Percentiles rank a stretch among this genome's conserved stretches.
phyloP scores from a whole-genome alignment of 805 yeast species.

The Starmerella potacharoeniae region DNA sequence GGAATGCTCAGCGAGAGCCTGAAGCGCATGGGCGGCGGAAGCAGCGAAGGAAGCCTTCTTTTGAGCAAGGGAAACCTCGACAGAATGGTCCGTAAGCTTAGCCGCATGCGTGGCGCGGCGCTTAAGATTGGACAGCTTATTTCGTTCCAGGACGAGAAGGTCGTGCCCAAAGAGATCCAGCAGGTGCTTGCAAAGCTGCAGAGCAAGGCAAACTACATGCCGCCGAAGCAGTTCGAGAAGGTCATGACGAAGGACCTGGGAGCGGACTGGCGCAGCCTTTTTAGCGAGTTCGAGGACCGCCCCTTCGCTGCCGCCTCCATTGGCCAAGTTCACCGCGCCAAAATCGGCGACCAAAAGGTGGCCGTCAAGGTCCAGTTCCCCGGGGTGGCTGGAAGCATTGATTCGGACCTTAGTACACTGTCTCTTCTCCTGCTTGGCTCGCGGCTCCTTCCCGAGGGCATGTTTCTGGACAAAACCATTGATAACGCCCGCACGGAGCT shows the following conservation, averaged over 20 bases:
- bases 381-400: slow-evolving; percentile 87
- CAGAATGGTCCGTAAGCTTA: slow-evolving; percentile 72
- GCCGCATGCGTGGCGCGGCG: slow-evolving; percentile 98
- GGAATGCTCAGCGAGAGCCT: slow-evolving; percentile 74
- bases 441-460: slow-evolving; percentile 75
- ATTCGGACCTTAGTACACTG: slow-evolving; percentile 82
- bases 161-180: slow-evolving; percentile 77
- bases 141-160: slow-evolving; percentile 82
- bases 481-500: slow-evolving; percentile 87
- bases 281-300: slow-evolving; percentile 64
- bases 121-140: slow-evolving; percentile 93
- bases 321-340: slow-evolving; percentile 90
- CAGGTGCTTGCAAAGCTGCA: slow-evolving; percentile 73
- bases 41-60: slow-evolving; percentile 39
- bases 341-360: slow-evolving; percentile 39
- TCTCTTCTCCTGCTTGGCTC: slow-evolving; percentile 77
- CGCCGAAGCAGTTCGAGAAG: slow-evolving; percentile 71
- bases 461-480: slow-evolving; percentile 81
- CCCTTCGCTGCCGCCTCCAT: slow-evolving; percentile 97
- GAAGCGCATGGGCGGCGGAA: slow-evolving; percentile 37
- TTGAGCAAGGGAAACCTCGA: slow-evolving; percentile 78
- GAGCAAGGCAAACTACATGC: slow-evolving; percentile 94
- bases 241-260: slow-evolving; percentile 70
- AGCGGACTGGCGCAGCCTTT: slow-evolving; percentile 60
- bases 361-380: slow-evolving; percentile 97